These are phyloP conservation scores for Tillandsia fasciculata DNA, from an alignment of 176 grass and related monocot species.

Conservation along the genomic window DNA sequence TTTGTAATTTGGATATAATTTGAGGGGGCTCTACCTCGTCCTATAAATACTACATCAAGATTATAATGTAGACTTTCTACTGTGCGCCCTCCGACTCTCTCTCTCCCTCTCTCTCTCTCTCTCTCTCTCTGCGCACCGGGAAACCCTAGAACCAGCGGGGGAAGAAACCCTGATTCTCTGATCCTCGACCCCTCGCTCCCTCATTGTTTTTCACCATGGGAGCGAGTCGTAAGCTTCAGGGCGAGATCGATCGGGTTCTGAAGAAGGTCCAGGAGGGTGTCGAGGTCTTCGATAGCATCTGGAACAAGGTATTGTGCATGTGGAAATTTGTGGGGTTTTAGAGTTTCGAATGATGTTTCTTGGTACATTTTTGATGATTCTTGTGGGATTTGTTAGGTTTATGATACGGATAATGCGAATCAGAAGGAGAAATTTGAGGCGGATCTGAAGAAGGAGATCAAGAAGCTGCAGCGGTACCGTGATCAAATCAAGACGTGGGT, in stretches of 20 bases:
- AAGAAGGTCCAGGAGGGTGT: conserved; percentile 99
- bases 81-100: background rate
- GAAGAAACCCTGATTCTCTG: background rate
- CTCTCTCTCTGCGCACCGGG: background rate
- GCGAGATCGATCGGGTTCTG: conserved; percentile 97
- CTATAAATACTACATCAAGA: no score
- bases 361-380: background rate
- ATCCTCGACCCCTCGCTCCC: background rate
- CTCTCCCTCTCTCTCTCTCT: background rate
- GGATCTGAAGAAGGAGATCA: conserved; percentile 99
- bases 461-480: conserved; percentile 92
- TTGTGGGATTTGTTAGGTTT: conserved; percentile 40
- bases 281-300: conserved; percentile 97
- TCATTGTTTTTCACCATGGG: conserved; percentile 41
- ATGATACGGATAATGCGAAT: conserved; percentile 98
- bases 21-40: no score
- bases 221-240: conserved; percentile 85
- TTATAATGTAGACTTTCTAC: no score
- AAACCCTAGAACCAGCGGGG: background rate
- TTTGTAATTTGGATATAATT: no score
- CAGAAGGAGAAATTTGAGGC: conserved; percentile 99
- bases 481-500: conserved; percentile 99
- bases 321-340: background rate
- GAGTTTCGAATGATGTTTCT: background rate
- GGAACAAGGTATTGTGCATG: conserved; percentile 62